Evolutionary conservation across 805 yeast species (phyloP), one percentile per base, ranked within the genome.

Genomic region (Blastobotrys peoriensis): DNA sequence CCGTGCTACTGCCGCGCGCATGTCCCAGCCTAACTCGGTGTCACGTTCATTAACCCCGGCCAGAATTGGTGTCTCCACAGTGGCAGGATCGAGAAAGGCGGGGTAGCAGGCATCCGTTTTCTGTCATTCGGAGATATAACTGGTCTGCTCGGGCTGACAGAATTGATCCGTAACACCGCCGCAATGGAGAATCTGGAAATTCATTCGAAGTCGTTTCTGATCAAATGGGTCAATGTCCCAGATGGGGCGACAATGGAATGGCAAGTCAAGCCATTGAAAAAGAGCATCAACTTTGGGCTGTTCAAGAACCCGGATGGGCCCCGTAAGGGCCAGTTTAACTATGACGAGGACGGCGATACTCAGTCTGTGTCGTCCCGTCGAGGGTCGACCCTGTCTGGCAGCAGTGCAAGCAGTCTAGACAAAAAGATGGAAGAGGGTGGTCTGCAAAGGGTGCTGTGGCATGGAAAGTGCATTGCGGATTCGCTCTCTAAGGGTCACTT

Each of bases 121-220:
- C n/a, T n/a, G n/a, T n/a, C n/a, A n/a, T n/a, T n/a, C n/a, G n/a
- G n/a, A n/a, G n/a, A n/a, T n/a, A n/a, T n/a, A n/a, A n/a, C n/a
- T n/a, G n/a, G n/a, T n/a, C n/a, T n/a, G n/a, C n/a, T n/a, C n/a
- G n/a, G n/a, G n/a, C n/a, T n/a, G n/a, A n/a, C n/a, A n/a, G n/a
- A n/a, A n/a, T n/a, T n/a, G n/a, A n/a, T n/a, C n/a, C n/a, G n/a
- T n/a, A n/a, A n/a, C n/a, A n/a, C n/a, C n/a, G n/a, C n/a, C n/a
- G n/a, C n/a, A n/a, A 86, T 88, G 96, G 98, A 91, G 64, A 81
- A 88, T 2, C 75, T 93, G 40, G 97, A 91, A 64, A 79, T 93
- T 19, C 95, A 89, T 56, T 81, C 94, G 40, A 84, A 86, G 62
- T 83, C 93, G 46, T 91, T 86, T 58, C 78, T 88, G 50, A 85